phyloP scores from a whole-genome alignment of 148 eudicot genomes.

The Limonium bicolor region DNA sequence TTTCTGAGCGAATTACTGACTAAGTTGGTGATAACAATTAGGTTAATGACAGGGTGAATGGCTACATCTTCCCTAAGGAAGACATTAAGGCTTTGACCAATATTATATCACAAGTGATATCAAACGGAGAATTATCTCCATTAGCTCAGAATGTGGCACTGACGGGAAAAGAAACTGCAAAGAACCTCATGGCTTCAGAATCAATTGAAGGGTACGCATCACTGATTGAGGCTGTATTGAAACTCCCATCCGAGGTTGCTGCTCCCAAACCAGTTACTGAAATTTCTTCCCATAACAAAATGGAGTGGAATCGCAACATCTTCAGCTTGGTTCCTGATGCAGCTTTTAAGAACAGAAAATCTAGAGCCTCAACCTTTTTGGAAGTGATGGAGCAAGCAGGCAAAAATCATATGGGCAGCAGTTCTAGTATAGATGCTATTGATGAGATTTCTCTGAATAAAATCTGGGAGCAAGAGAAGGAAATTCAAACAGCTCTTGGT shows the following conservation, averaged over 20 bases:
- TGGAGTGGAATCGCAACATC: conserved; percentile 57
- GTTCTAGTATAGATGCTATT: conserved; percentile 12
- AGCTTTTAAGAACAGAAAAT: conserved; percentile 16
- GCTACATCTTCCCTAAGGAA: conserved; percentile 69
- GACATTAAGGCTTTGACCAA: conserved; percentile 33
- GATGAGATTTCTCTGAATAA: conserved; percentile 35
- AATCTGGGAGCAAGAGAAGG: conserved; percentile 76
- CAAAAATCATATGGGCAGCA: conserved; percentile 12
- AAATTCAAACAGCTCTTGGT: conserved; percentile 18
- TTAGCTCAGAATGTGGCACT: conserved; percentile 53
- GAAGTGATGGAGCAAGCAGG: conserved; percentile 30
- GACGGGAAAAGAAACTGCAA: conserved; percentile 47
- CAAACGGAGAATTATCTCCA: conserved; percentile 47
- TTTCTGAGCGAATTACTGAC: conserved; percentile 14
- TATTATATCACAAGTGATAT: conserved; percentile 35
- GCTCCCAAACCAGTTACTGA: conserved; percentile 31
- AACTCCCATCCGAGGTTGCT: conserved; percentile 71
- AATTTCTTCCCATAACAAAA: conserved; percentile 38
- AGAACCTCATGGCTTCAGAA: conserved; percentile 57
- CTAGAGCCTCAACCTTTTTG: conserved; percentile 18
- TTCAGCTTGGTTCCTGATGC: conserved; percentile 28
- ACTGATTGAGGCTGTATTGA: conserved; percentile 43
- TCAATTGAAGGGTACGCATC: conserved; percentile 62
- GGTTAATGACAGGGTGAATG: conserved; percentile 85
- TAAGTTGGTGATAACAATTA: conserved; percentile 19